Evolutionary conservation across 164 flowering plant genomes (phyloP).

Genomic region (Pachysandra terminalis): DNA sequence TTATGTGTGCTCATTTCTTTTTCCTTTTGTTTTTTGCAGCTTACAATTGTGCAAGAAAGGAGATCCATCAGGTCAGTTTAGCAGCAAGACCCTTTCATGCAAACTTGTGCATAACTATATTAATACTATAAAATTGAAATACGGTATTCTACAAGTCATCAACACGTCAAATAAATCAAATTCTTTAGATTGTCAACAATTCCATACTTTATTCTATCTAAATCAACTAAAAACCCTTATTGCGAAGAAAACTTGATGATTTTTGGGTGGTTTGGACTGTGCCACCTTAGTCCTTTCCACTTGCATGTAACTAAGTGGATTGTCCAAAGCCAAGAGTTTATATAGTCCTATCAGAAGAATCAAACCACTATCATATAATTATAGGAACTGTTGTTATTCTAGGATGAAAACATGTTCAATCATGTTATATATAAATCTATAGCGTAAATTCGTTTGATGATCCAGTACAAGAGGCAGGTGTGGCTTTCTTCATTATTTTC

Average conservation of each 20-base stretch:
- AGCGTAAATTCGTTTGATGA: too few relatives aligned
- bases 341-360: neutral
- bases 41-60: slow-evolving; percentile 86
- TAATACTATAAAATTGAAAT: neutral
- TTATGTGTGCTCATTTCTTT: neutral
- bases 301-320: too few relatives aligned
- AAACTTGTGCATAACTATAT: too few relatives aligned
- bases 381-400: neutral
- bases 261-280: neutral
- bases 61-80: slow-evolving; percentile 79
- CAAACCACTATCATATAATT: neutral
- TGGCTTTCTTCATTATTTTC: neutral
- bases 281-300: too few relatives aligned
- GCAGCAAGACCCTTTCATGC: neutral
- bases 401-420: too few relatives aligned
- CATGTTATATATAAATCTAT: too few relatives aligned
- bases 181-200: too few relatives aligned
- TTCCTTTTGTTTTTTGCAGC: slow-evolving; percentile 39
- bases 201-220: too few relatives aligned
- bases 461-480: neutral
- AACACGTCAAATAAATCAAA: too few relatives aligned
- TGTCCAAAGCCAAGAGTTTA: neutral
- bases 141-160: too few relatives aligned
- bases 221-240: too few relatives aligned
- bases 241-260: too few relatives aligned